These are phyloP conservation scores for Talaromyces piceae DNA, from an alignment of 2,329 filamentous ascomycete genomes.

Conservation along the genomic window DNA sequence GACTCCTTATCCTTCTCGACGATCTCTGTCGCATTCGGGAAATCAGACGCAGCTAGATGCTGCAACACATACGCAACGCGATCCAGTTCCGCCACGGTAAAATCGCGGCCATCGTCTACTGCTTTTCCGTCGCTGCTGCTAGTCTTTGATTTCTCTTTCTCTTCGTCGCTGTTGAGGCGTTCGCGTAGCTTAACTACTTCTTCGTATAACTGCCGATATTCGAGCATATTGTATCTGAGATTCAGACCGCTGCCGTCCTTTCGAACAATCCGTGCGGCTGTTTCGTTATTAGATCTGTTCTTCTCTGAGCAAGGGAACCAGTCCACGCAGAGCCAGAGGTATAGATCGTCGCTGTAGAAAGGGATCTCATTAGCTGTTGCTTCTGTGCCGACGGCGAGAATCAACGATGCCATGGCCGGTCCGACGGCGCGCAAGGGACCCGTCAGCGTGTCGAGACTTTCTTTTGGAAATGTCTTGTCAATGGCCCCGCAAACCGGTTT, in stretches of 20 bases:
- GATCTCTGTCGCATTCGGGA: conserved; percentile 10
- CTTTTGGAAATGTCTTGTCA: conserved; percentile 22
- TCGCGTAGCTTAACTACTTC: conserved; percentile 17
- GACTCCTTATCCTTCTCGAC: conserved; percentile 1
- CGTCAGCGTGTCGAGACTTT: conserved; percentile 26
- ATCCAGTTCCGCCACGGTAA: conserved; percentile 28
- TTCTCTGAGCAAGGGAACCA: conserved; percentile 16
- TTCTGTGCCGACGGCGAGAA: conserved; percentile 28
- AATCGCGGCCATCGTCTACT: conserved; percentile 4
- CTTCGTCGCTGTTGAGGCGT: conserved; percentile 16
- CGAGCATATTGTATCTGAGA: conserved; percentile 34
- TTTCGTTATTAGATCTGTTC: conserved; percentile 13
- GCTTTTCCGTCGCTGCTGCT: too few relatives aligned
- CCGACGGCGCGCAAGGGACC: conserved; percentile 34
- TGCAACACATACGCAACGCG: conserved; percentile 32
- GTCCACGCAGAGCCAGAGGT: conserved; percentile 29
- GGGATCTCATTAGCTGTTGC: conserved; percentile 19
- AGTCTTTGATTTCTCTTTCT: background rate
- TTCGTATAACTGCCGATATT: conserved; percentile 30
- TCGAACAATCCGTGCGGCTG: conserved; percentile 10
- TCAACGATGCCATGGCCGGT: conserved; percentile 35
- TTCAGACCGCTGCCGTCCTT: conserved; percentile 21
- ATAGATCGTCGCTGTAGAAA: conserved; percentile 38
- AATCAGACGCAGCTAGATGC: conserved; percentile 24
- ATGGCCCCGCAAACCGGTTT: background rate